These are phyloP conservation scores for Claviceps purpurea DNA, from an alignment of 2,329 filamentous ascomycete genomes.

Conservation along the genomic window DNA sequence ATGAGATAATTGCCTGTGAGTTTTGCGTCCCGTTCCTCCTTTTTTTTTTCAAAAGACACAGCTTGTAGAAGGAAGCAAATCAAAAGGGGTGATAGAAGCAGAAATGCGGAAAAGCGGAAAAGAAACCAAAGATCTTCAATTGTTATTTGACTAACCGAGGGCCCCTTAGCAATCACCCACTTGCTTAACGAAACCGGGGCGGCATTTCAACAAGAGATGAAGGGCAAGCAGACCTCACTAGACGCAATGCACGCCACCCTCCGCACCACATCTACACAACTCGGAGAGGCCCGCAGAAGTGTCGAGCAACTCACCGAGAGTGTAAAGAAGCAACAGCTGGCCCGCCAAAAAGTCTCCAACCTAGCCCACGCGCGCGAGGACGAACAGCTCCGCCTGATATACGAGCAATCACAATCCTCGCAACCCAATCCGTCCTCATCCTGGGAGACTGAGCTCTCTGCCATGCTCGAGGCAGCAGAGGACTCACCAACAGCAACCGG, in stretches of 20 bases:
- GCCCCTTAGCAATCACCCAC: conserved; percentile 56
- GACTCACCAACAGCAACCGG: conserved; percentile 15
- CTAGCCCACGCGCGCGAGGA: conserved; percentile 61
- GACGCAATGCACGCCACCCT: conserved; percentile 72
- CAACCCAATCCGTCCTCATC: conserved; percentile 31
- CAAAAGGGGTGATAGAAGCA: too few species aligned
- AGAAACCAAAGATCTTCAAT: background rate
- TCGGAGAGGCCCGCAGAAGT: conserved; percentile 62
- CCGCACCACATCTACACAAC: conserved; percentile 63
- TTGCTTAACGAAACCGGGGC: conserved; percentile 67
- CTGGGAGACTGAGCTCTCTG: conserved; percentile 42
- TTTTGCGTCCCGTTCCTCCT: conserved; percentile 11
- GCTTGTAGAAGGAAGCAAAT: too few species aligned
- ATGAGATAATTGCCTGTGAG: conserved; percentile 69
- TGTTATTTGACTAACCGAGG: background rate
- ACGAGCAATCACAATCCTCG: conserved; percentile 26
- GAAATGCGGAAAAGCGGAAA: too few species aligned
- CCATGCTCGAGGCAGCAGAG: conserved; percentile 31
- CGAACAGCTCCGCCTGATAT: conserved; percentile 40
- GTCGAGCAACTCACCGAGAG: conserved; percentile 58
- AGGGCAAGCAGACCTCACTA: conserved; percentile 69
- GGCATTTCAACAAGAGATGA: conserved; percentile 68
- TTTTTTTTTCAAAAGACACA: background rate
- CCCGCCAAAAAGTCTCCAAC: conserved; percentile 63
- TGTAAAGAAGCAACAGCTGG: conserved; percentile 50